Evolutionary conservation across 2,329 filamentous ascomycete species (phyloP).

Genomic region (Microcera coccophila): DNA sequence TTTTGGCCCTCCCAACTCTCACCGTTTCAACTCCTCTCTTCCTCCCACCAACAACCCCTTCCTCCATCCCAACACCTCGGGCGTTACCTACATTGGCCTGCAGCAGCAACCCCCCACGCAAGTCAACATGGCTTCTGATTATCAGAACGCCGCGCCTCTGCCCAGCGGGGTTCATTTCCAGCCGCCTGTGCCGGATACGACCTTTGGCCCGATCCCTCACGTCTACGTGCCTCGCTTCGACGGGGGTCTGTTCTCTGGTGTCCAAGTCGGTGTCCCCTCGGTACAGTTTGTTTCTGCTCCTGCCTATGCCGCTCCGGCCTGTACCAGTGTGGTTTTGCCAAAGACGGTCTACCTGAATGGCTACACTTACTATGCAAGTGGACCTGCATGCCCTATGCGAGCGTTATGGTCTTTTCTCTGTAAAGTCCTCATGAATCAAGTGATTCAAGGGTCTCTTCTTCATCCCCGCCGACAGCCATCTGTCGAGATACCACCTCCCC

Average conservation of each 20-base stretch:
- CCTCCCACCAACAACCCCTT: conserved; percentile 5
- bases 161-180: conserved; percentile 50
- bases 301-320: conserved; percentile 18
- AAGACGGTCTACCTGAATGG: conserved; percentile 32
- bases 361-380: conserved; percentile 41
- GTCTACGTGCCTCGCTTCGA: conserved; percentile 55
- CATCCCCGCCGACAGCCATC: background rate
- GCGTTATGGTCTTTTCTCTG: background rate
- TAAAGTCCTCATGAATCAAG: background rate
- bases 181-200: conserved; percentile 56
- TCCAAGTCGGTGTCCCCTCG: conserved; percentile 33
- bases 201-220: conserved; percentile 52
- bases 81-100: conserved; percentile 28
- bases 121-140: conserved; percentile 36
- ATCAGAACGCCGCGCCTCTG: conserved; percentile 42
- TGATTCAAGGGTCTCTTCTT: background rate
- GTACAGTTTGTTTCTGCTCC: conserved; percentile 26
- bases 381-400: conserved; percentile 4
- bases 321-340: conserved; percentile 30
- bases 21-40: conserved; percentile 11
- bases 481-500: background rate
- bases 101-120: conserved; percentile 16
- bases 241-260: conserved; percentile 26
- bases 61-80: conserved; percentile 3
- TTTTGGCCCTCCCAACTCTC: conserved; percentile 4